phyloP scores from a whole-genome alignment of 2,329 filamentous ascomycete genomes.

The Botrytis fragariae region DNA sequence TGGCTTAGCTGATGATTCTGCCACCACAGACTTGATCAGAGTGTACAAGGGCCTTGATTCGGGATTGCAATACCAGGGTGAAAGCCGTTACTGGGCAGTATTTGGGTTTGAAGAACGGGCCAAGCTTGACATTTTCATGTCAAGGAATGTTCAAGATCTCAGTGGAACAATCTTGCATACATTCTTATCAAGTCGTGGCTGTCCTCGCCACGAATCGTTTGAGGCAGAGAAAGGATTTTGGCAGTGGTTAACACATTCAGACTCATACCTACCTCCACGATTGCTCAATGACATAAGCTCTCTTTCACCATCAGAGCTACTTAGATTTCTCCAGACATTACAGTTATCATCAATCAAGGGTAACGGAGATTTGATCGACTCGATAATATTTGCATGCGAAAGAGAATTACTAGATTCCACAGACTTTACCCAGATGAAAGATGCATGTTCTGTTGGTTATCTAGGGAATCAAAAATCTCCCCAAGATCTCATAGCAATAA shows the following conservation, averaged over 20 bases:
- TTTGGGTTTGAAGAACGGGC: constrained; percentile 28
- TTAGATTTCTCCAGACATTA: constrained; percentile 17
- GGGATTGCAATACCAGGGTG: constrained; percentile 39
- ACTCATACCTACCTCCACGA: constrained; percentile 37
- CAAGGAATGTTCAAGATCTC: constrained; percentile 38
- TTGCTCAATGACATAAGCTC: constrained; percentile 44
- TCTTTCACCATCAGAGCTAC: constrained; percentile 39
- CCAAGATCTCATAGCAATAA: constrained; percentile 40
- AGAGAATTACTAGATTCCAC: constrained; percentile 18
- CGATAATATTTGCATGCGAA: constrained; percentile 14
- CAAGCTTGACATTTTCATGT: constrained; percentile 41
- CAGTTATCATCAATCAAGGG: constrained; percentile 3
- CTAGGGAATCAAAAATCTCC: constrained; percentile 42
- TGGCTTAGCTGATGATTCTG: constrained; percentile 14
- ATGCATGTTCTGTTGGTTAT: constrained; percentile 42
- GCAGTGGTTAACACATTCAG: constrained; percentile 38
- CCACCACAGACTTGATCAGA: constrained; percentile 36
- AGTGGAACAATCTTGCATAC: constrained; percentile 40
- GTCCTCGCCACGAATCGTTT: constrained; percentile 39
- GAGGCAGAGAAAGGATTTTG: constrained; percentile 42
- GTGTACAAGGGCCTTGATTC: constrained; percentile 42
- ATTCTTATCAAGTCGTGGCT: constrained; percentile 42
- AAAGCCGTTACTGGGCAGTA: constrained; percentile 41
- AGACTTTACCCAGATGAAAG: constrained; percentile 40
- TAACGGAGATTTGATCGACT: background rate